Conservation (phyloP, 768 basidiomycete genomes). For the Tulasnella sp. region DNA sequence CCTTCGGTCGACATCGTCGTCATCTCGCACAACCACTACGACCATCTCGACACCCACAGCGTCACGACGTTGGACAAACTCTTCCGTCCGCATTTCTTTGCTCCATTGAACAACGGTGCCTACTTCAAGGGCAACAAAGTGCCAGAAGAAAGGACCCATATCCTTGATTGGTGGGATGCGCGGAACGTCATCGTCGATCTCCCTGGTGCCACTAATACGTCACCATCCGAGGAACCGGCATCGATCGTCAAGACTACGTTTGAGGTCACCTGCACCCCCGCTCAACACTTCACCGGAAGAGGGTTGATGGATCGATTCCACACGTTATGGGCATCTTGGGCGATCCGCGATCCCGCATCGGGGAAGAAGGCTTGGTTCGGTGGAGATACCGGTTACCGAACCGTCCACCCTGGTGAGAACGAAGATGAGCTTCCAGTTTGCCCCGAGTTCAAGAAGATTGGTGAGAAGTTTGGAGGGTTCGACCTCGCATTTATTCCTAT, state of each 20-base stretch:
- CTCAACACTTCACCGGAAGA: conserved; percentile 33
- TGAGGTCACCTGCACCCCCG: conserved; percentile 13
- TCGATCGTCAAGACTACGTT: background rate
- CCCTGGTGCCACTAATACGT: background rate
- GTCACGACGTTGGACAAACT: conserved; percentile 33
- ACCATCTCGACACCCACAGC: conserved; percentile 36
- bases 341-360: conserved; percentile 34
- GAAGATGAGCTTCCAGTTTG: conserved; percentile 54
- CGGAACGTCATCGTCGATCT: conserved; percentile 34
- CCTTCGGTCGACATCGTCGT: conserved; percentile 44
- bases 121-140: conserved; percentile 36
- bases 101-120: conserved; percentile 40
- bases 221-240: conserved; percentile 13
- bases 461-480: conserved; percentile 57
- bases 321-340: conserved; percentile 43
- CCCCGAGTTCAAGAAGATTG: conserved; percentile 72
- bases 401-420: conserved; percentile 45
- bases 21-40: conserved; percentile 37
- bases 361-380: conserved; percentile 54
- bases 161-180: conserved; percentile 46
- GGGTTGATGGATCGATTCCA: conserved; percentile 37
- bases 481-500: conserved; percentile 67
- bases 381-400: conserved; percentile 65
- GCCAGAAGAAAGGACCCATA: conserved; percentile 35
- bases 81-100: conserved; percentile 38